Evolutionary conservation across 2,329 filamentous ascomycete species (phyloP).

Genomic region (Botrytis byssoidea): DNA sequence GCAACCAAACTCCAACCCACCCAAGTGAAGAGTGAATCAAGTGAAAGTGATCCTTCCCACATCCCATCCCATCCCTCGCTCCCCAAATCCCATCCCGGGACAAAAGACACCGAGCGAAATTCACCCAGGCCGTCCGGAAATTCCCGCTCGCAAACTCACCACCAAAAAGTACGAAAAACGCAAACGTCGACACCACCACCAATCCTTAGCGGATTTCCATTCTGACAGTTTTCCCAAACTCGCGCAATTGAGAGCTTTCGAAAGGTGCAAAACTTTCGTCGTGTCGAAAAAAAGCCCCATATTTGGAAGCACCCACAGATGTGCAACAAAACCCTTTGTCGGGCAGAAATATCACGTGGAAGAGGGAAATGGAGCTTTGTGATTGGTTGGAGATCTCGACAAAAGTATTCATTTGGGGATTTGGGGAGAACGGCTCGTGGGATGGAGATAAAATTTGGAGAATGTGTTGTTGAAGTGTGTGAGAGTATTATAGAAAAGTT

Average conservation of each 20-base stretch:
- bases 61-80: background rate
- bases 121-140: background rate
- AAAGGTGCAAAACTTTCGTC: background rate
- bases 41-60: background rate
- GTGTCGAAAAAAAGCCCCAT: background rate
- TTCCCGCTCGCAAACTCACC: background rate
- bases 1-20: background rate
- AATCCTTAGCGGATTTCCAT: background rate
- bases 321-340: constrained; percentile 3
- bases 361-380: background rate
- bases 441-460: background rate
- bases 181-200: background rate
- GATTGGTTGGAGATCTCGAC: background rate
- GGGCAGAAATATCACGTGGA: background rate
- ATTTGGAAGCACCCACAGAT: background rate
- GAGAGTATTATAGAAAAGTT: background rate
- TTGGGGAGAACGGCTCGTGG: background rate
- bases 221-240: constrained; percentile 13
- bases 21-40: background rate
- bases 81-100: background rate
- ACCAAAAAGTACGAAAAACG: constrained; percentile 2
- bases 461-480: rapidly evolving
- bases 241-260: constrained; percentile 5
- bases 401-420: background rate
- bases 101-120: background rate